phyloP scores from a whole-genome alignment of 108 stramenopile genomes.

The Skeletonema menzelii region DNA sequence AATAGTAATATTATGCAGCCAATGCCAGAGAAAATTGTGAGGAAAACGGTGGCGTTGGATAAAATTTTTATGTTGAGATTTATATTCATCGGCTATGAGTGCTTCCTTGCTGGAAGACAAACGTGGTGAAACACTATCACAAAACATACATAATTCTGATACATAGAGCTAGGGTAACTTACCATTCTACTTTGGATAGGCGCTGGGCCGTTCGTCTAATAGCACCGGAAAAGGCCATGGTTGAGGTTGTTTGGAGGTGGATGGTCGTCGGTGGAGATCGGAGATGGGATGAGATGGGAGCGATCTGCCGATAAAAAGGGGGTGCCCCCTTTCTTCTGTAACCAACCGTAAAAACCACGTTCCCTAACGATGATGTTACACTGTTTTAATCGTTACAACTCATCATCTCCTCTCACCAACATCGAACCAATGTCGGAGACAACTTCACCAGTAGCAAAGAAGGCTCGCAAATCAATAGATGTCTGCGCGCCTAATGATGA shows the following conservation, averaged over 20 bases:
- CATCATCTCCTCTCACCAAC: not conserved
- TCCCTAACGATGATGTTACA: too few relatives aligned
- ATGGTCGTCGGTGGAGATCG: too few relatives aligned
- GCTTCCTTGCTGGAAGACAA: not conserved
- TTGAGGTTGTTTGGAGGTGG: not conserved
- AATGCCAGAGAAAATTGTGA: not conserved
- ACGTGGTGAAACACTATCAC: not conserved
- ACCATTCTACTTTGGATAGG: conserved; percentile 48
- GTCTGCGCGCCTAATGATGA: not conserved
- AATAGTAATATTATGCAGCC: not conserved
- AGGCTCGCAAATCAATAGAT: not conserved
- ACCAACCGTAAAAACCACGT: too few relatives aligned
- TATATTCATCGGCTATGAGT: not conserved
- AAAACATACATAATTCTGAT: not conserved
- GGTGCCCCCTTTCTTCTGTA: too few relatives aligned
- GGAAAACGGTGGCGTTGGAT: not conserved
- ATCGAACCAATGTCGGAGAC: not conserved
- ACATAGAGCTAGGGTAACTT: not conserved
- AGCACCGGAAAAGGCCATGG: conserved; percentile 43
- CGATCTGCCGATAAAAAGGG: not conserved
- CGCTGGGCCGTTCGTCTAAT: conserved; percentile 45
- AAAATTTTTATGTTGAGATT: not conserved
- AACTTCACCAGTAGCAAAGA: not conserved
- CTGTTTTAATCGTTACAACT: too few relatives aligned
- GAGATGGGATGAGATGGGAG: too few relatives aligned